Conservation (phyloP, 139 green algal species). For the Closterium sp. region DNA sequence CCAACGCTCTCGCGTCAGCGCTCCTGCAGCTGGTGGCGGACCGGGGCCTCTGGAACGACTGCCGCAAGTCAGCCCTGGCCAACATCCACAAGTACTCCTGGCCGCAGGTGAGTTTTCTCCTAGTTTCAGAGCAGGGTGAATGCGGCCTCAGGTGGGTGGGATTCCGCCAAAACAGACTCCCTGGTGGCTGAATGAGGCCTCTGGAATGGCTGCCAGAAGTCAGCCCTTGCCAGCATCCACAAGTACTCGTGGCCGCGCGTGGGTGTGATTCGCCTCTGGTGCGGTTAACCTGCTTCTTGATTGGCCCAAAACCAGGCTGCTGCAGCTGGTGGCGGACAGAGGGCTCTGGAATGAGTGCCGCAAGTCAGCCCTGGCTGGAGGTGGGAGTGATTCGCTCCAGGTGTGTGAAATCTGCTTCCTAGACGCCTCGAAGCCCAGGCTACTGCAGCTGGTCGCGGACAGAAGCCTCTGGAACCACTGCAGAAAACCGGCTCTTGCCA, state of each 20-base stretch:
- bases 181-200: slow-evolving; percentile 70
- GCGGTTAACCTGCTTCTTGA: no score
- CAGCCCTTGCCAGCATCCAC: slow-evolving; percentile 50
- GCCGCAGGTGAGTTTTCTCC: neutral
- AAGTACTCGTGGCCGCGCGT: slow-evolving; percentile 12
- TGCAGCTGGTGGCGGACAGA: neutral
- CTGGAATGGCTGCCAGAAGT: slow-evolving; percentile 73
- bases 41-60: slow-evolving; percentile 70
- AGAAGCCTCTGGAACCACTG: slow-evolving; percentile 71
- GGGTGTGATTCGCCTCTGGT: no score
- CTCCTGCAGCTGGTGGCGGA: slow-evolving; percentile 81
- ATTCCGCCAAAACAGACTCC: no score
- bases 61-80: slow-evolving; percentile 57
- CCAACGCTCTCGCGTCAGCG: slow-evolving; percentile 52
- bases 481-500: slow-evolving; percentile 56
- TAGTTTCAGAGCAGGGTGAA: no score
- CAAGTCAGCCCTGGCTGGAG: neutral
- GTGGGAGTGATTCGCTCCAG: neutral
- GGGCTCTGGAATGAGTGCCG: neutral
- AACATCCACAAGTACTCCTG: slow-evolving; percentile 36
- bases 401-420: no score
- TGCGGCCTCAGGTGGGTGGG: no score
- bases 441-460: slow-evolving; percentile 79
- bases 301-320: no score
- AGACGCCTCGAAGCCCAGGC: slow-evolving; percentile 57